Conservation (phyloP, 2,329 filamentous ascomycete species). For the Pseudonectria foliicola region DNA sequence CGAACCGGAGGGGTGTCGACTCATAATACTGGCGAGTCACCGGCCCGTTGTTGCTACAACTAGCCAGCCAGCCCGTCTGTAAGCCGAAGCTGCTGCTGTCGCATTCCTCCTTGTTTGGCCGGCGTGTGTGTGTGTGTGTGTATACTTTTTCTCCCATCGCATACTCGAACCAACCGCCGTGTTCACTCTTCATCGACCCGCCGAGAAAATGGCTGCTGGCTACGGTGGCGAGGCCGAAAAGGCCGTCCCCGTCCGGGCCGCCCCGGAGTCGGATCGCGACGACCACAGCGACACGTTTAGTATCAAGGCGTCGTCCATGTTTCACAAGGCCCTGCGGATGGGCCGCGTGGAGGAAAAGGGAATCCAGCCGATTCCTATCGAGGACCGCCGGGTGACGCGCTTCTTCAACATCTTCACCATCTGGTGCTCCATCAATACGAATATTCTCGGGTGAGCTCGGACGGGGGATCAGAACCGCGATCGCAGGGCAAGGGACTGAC, state of each 20-base stretch:
- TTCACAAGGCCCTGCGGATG: slow-evolving; percentile 27
- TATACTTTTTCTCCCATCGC: too few relatives aligned
- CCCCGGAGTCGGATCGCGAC: slow-evolving; percentile 13
- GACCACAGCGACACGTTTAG: slow-evolving; percentile 21
- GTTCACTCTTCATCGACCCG: too few relatives aligned
- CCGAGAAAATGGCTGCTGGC: too few relatives aligned
- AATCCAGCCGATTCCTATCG: slow-evolving; percentile 35
- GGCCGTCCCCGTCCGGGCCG: slow-evolving; percentile 2
- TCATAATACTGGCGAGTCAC: too few relatives aligned
- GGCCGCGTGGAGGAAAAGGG: slow-evolving; percentile 38
- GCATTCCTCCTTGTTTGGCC: too few relatives aligned
- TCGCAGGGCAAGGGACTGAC: neutral
- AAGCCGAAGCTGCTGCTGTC: too few relatives aligned
- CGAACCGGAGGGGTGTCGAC: too few relatives aligned
- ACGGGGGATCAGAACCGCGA: neutral
- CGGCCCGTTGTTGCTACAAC: too few relatives aligned
- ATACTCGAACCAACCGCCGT: too few relatives aligned
- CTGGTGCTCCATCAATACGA: slow-evolving; percentile 42
- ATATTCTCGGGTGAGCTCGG: slow-evolving; percentile 35
- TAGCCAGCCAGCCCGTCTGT: too few relatives aligned
- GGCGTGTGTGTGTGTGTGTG: too few relatives aligned
- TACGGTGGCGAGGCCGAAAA: slow-evolving; percentile 10
- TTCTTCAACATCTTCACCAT: slow-evolving; percentile 41
- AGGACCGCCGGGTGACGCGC: slow-evolving; percentile 33
- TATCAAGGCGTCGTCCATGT: slow-evolving; percentile 19